phyloP scores from a whole-genome alignment of 106 monocot genomes.

The Acorus calamus region DNA sequence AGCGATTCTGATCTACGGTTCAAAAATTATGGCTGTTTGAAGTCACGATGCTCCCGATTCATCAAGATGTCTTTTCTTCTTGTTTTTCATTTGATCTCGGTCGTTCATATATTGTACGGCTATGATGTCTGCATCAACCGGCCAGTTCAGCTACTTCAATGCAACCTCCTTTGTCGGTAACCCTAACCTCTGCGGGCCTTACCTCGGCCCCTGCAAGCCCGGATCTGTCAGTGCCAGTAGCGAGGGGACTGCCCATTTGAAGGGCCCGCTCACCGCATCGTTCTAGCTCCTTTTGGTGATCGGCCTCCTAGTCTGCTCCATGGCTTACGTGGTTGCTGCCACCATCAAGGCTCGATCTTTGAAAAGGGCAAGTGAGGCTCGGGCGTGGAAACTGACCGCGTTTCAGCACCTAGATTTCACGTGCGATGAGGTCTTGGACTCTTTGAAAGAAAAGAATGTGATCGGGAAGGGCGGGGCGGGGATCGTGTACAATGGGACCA shows the following conservation, averaged over 20 bases:
- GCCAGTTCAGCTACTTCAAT: conserved; percentile 98
- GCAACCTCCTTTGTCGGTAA: conserved; percentile 84
- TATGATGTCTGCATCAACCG: too few relatives aligned
- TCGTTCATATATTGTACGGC: too few relatives aligned
- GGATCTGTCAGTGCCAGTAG: background rate
- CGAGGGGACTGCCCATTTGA: conserved; percentile 5
- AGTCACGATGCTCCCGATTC: too few relatives aligned
- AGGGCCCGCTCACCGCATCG: conserved; percentile 30
- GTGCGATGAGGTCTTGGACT: conserved; percentile 45
- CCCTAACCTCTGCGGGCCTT: conserved; percentile 62
- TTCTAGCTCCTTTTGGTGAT: conserved; percentile 64
- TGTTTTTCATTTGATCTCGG: too few relatives aligned
- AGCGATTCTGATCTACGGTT: too few relatives aligned
- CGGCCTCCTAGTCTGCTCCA: conserved; percentile 47
- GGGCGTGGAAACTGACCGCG: conserved; percentile 58
- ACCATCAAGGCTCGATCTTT: conserved; percentile 63
- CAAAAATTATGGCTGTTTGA: too few relatives aligned
- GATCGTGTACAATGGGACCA: conserved; percentile 51
- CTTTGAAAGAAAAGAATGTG: conserved; percentile 55
- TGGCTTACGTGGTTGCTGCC: conserved; percentile 46
- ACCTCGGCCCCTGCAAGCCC: conserved; percentile 37
- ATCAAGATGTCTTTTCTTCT: too few relatives aligned
- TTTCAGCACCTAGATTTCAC: conserved; percentile 62
- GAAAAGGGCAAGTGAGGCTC: conserved; percentile 43
- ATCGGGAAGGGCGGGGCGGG: conserved; percentile 71